phyloP scores from a whole-genome alignment of 257 asterid genomes.

The Capsicum baccatum region DNA sequence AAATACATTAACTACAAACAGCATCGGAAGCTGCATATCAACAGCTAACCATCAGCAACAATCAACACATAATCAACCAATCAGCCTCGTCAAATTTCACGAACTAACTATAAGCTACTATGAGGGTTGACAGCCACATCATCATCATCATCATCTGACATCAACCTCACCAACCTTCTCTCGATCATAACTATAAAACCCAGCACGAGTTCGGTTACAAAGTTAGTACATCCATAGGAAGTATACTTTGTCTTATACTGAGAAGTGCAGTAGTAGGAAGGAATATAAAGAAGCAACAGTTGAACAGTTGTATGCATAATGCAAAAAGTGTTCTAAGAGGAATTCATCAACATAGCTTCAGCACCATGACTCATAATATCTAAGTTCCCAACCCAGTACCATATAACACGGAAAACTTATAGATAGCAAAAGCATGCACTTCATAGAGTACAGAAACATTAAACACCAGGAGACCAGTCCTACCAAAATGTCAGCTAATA shows the following conservation, averaged over 20 bases:
- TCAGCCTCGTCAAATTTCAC: conserved; percentile 31
- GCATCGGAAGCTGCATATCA: conserved; percentile 37
- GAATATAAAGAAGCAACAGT: not conserved
- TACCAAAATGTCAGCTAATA: conserved; percentile 29
- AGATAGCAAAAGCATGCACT: not conserved
- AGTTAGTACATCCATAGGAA: conserved; percentile 29
- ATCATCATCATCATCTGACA: conserved; percentile 23
- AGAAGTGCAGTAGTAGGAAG: not conserved
- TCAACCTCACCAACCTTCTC: conserved; percentile 37
- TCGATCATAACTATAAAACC: conserved; percentile 37
- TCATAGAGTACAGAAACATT: not conserved
- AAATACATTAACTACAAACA: conserved; percentile 26
- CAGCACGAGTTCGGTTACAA: conserved; percentile 28
- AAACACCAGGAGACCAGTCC: conserved; percentile 27
- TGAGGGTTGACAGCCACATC: not conserved
- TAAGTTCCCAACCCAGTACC: conserved; percentile 18
- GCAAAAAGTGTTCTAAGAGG: conserved; percentile 17
- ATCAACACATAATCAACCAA: conserved; percentile 32
- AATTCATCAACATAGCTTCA: not conserved
- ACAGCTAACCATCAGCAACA: conserved; percentile 25
- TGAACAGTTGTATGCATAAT: not conserved
- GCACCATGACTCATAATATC: not conserved
- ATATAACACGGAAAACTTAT: not conserved
- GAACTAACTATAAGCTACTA: conserved; percentile 23
- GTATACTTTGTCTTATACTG: not conserved